Evolutionary conservation across 2,329 filamentous ascomycete species (phyloP).

Genomic region (Thielaviopsis punctulata): DNA sequence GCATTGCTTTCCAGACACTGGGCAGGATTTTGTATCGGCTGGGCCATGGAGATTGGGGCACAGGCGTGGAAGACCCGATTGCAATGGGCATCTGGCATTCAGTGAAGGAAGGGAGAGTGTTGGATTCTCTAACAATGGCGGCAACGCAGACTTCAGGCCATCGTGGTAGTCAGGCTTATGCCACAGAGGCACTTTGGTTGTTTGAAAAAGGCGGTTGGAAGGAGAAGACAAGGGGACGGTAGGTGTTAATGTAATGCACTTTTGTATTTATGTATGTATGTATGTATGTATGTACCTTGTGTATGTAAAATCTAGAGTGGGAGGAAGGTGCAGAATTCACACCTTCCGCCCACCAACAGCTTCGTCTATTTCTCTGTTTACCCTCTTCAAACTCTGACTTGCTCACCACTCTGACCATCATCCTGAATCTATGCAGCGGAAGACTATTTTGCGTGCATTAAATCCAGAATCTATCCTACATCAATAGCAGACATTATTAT

Average conservation of each 20-base stretch:
- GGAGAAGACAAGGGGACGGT: constrained; percentile 41
- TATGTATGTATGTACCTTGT: background rate
- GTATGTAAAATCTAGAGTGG: too few relatives aligned
- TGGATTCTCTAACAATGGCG: constrained; percentile 63
- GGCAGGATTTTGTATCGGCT: constrained; percentile 72
- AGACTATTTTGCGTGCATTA: background rate
- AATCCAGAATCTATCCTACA: background rate
- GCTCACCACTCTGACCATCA: too few relatives aligned
- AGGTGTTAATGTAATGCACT: too few relatives aligned
- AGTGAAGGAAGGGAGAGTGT: constrained; percentile 56
- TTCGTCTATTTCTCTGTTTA: background rate
- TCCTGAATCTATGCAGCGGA: background rate
- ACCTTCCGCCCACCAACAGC: background rate
- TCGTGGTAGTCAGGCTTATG: constrained; percentile 66
- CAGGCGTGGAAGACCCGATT: constrained; percentile 37
- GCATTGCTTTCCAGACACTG: constrained; percentile 79
- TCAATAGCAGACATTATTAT: background rate
- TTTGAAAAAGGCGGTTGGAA: constrained; percentile 57
- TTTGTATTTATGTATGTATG: background rate
- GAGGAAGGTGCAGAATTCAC: background rate
- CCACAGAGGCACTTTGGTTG: constrained; percentile 78
- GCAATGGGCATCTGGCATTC: constrained; percentile 71
- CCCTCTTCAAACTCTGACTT: background rate
- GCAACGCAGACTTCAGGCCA: constrained; percentile 54
- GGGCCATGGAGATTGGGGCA: constrained; percentile 54